Evolutionary conservation across 2,329 filamentous ascomycete species (phyloP).

Genomic region (Hypoxylon sp.): DNA sequence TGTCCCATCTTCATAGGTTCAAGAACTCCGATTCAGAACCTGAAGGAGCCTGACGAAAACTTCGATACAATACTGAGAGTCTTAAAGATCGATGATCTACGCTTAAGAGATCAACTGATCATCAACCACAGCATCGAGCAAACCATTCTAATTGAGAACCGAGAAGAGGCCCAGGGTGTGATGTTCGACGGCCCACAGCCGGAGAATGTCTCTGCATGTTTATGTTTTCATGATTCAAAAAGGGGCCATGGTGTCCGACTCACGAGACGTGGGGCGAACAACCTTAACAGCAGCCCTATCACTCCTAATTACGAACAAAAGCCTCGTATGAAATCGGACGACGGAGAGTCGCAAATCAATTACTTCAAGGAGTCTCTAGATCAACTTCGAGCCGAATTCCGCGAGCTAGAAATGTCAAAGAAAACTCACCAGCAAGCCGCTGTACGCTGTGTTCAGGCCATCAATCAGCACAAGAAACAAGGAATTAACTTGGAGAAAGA

Average conservation of each 20-base stretch:
- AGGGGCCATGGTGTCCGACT: slow-evolving; percentile 74
- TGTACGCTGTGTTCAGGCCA: slow-evolving; percentile 61
- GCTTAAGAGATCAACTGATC: slow-evolving; percentile 85
- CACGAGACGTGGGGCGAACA: slow-evolving; percentile 59
- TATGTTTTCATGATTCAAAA: slow-evolving; percentile 75
- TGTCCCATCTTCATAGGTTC: slow-evolving; percentile 74
- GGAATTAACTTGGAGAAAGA: slow-evolving; percentile 63
- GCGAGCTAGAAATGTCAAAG: slow-evolving; percentile 65
- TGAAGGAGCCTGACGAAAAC: slow-evolving; percentile 79
- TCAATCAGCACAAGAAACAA: slow-evolving; percentile 65
- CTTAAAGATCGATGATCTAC: slow-evolving; percentile 84
- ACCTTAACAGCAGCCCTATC: slow-evolving; percentile 54
- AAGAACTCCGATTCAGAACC: slow-evolving; percentile 68
- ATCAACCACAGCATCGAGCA: slow-evolving; percentile 89
- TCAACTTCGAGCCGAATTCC: slow-evolving; percentile 70
- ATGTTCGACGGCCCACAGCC: slow-evolving; percentile 76
- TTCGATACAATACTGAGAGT: slow-evolving; percentile 86
- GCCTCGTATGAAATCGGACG: slow-evolving; percentile 85
- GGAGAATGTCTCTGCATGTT: slow-evolving; percentile 80
- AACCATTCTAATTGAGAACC: slow-evolving; percentile 79
- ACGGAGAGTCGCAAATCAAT: slow-evolving; percentile 72
- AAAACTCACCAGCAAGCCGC: slow-evolving; percentile 64
- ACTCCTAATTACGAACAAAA: slow-evolving; percentile 64
- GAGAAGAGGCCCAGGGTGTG: slow-evolving; percentile 75
- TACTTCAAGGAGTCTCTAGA: slow-evolving; percentile 66